Evolutionary conservation across 306 rosid genomes (phyloP).

Genomic region (Begonia fuchsioides): DNA sequence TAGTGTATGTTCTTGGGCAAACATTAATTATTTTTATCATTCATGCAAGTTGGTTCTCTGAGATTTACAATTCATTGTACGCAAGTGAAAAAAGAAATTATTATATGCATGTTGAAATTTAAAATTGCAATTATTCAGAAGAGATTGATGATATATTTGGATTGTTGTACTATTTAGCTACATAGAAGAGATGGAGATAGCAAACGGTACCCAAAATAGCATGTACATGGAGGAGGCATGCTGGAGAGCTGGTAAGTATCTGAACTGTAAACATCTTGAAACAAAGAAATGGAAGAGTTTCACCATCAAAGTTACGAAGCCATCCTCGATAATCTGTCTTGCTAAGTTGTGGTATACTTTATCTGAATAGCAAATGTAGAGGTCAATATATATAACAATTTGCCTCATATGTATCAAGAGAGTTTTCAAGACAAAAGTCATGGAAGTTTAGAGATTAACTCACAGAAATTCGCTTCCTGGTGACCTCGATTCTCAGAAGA

Average conservation of each 20-base stretch:
- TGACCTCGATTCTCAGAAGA: conserved; percentile 1
- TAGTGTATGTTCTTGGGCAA: conserved; percentile 3
- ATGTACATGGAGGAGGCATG: conserved; percentile 2
- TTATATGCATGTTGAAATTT: too few relatives aligned
- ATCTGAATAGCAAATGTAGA: conserved; percentile 12
- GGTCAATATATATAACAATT: not conserved
- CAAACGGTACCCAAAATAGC: conserved; percentile 15
- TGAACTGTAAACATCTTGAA: conserved; percentile 19
- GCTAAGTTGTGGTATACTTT: conserved; percentile 4
- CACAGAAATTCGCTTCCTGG: conserved; percentile 5
- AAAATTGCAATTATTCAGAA: too few relatives aligned
- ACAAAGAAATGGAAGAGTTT: conserved; percentile 18
- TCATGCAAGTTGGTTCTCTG: too few relatives aligned
- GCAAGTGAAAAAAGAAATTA: too few relatives aligned
- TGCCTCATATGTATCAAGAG: not conserved
- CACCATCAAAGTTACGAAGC: conserved; percentile 10
- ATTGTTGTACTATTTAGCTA: conserved; percentile 2
- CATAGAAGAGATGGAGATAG: conserved; percentile 11
- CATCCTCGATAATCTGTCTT: conserved; percentile 12
- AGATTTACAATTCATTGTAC: too few relatives aligned
- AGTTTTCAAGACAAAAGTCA: not conserved
- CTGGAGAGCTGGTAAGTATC: conserved; percentile 1
- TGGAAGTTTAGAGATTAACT: conserved; percentile 3
- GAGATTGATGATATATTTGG: too few relatives aligned
- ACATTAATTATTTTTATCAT: too few relatives aligned